These are phyloP conservation scores for Paralagenidium karlingii DNA, from an alignment of 352 stramenopile genomes.

Conservation along the genomic window DNA sequence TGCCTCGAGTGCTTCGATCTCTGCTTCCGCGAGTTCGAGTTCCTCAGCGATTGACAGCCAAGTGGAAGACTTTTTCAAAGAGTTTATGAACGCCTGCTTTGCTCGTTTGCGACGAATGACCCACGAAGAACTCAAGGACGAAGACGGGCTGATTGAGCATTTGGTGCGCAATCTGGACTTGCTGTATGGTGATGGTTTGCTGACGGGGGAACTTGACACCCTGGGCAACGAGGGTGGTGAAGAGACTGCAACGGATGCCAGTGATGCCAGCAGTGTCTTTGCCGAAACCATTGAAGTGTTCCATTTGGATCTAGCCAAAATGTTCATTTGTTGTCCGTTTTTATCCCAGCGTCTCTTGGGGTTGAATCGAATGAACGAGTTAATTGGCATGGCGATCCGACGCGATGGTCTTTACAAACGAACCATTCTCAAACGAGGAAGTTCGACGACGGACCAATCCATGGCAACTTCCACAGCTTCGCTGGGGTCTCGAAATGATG, in stretches of 20 bases:
- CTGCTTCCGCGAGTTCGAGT: no score
- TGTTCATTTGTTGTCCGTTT: constrained; percentile 78
- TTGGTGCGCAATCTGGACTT: constrained; percentile 51
- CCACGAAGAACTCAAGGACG: constrained; percentile 64
- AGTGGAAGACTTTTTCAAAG: constrained; percentile 64
- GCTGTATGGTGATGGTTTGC: constrained; percentile 49
- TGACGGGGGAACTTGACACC: constrained; percentile 22
- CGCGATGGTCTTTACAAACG: constrained; percentile 53
- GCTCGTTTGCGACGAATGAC: constrained; percentile 50
- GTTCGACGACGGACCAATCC: no score
- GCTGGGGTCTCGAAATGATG: constrained; percentile 11
- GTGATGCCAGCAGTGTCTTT: constrained; percentile 18
- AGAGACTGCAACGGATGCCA: constrained; percentile 12
- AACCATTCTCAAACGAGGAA: constrained; percentile 18
- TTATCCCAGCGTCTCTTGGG: constrained; percentile 58
- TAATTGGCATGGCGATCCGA: constrained; percentile 65
- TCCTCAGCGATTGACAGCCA: constrained; percentile 17
- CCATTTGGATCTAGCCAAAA: constrained; percentile 75
- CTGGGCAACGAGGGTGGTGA: constrained; percentile 5
- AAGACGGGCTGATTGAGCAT: constrained; percentile 65
- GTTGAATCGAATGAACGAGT: constrained; percentile 55
- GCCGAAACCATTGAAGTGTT: constrained; percentile 71
- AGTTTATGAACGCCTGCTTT: constrained; percentile 65
- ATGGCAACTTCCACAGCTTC: constrained; percentile 16
- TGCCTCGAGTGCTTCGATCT: no score